Percentiles rank a stretch among this genome's conserved stretches.
Conservation (phyloP, 768 basidiomycete genomes). For the Boletus sp. region DNA sequence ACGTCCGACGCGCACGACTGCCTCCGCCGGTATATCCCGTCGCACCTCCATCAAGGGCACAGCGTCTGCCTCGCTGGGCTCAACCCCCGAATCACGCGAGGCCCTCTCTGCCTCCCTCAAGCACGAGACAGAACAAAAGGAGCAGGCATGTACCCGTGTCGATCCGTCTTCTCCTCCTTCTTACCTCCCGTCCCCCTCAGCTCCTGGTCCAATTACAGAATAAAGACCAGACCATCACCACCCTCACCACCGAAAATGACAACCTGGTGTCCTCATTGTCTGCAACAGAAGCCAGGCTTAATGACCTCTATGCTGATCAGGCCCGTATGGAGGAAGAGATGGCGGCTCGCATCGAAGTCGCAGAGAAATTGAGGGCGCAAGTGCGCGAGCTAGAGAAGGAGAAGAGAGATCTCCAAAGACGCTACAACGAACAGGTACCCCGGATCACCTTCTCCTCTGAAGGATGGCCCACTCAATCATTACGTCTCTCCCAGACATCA, state of each 20-base stretch:
- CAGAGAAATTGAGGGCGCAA: slow-evolving; percentile 78
- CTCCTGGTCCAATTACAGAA: slow-evolving; percentile 75
- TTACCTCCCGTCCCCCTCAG: slow-evolving; percentile 37
- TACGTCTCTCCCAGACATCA: slow-evolving; percentile 50
- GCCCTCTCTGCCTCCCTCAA: slow-evolving; percentile 61
- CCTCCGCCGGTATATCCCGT: slow-evolving; percentile 46
- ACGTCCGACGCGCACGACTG: slow-evolving; percentile 56
- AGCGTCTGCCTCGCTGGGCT: slow-evolving; percentile 34
- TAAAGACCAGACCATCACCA: slow-evolving; percentile 68
- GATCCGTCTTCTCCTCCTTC: slow-evolving; percentile 4
- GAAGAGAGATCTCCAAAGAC: slow-evolving; percentile 75
- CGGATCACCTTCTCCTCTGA: slow-evolving; percentile 9
- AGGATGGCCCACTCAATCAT: slow-evolving; percentile 13
- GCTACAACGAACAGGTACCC: slow-evolving; percentile 85
- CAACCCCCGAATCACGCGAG: slow-evolving; percentile 49
- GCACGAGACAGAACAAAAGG: slow-evolving; percentile 78
- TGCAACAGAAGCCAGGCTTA: slow-evolving; percentile 67
- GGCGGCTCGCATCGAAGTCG: slow-evolving; percentile 76
- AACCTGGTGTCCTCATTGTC: slow-evolving; percentile 62
- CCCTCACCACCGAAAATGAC: slow-evolving; percentile 62
- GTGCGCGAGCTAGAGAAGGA: slow-evolving; percentile 87
- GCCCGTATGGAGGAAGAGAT: slow-evolving; percentile 79
- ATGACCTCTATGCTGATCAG: slow-evolving; percentile 81
- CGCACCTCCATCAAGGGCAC: slow-evolving; percentile 48
- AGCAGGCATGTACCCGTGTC: slow-evolving; percentile 51